These are phyloP conservation scores for Calcarisporium arbuscula DNA, from an alignment of 2,329 filamentous ascomycete genomes.

Conservation along the genomic window DNA sequence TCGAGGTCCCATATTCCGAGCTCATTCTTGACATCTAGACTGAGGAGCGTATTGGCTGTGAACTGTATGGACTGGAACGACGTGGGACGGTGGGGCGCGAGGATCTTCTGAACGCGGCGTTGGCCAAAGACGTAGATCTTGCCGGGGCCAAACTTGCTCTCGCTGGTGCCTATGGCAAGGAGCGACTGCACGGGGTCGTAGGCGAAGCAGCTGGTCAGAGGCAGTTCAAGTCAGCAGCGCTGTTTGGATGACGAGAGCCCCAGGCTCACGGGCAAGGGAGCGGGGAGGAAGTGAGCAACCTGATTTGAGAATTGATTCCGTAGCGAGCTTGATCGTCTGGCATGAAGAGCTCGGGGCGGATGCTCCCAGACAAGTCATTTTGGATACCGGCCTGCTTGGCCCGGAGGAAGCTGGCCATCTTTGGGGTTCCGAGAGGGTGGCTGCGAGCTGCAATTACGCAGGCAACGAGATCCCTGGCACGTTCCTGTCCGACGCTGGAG, in stretches of 20 bases:
- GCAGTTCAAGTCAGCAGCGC: constrained; percentile 8
- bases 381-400: constrained; percentile 91
- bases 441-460: no score
- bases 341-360: constrained; percentile 70
- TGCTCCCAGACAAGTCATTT: constrained; percentile 79
- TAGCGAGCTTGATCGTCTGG: constrained; percentile 80
- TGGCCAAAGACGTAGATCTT: constrained; percentile 87
- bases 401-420: constrained; percentile 87
- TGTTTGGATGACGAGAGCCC: background rate
- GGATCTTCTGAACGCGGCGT: constrained; percentile 68
- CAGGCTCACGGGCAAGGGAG: constrained; percentile 5
- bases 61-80: constrained; percentile 78
- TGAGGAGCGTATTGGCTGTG: constrained; percentile 77
- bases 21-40: constrained; percentile 80
- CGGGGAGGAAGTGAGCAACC: constrained; percentile 31
- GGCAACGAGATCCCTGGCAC: no score
- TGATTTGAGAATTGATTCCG: constrained; percentile 72
- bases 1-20: constrained; percentile 77
- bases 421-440: constrained; percentile 14
- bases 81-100: constrained; percentile 63
- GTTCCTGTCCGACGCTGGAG: no score
- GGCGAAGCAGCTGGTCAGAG: constrained; percentile 59
- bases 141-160: constrained; percentile 78
- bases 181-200: constrained; percentile 94
- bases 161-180: constrained; percentile 82